phyloP scores from a whole-genome alignment of 495 filamentous ascomycete species.

The Penicillium lividum region DNA sequence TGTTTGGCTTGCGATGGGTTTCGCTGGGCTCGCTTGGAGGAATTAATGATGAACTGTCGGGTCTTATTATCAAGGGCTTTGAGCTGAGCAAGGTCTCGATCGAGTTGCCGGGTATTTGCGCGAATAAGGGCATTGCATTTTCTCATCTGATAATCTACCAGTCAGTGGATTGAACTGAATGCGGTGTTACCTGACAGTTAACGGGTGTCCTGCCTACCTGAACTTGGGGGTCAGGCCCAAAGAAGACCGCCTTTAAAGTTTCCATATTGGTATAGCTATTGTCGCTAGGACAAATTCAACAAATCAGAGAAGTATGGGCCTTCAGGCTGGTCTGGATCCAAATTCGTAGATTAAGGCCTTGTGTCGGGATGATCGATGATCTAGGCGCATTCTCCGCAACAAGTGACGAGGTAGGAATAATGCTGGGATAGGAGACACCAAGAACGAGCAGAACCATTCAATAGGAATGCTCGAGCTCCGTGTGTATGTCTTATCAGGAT shows the following conservation, averaged over 20 bases:
- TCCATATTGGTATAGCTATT: slow-evolving; percentile 64
- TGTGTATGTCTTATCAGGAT: slow-evolving; percentile 19
- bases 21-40: slow-evolving; percentile 74
- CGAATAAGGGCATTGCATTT: slow-evolving; percentile 96
- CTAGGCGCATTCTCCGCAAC: slow-evolving; percentile 13
- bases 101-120: slow-evolving; percentile 87
- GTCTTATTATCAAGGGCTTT: slow-evolving; percentile 79
- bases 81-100: slow-evolving; percentile 82
- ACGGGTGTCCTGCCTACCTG: slow-evolving; percentile 60
- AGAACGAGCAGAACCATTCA: slow-evolving; percentile 4
- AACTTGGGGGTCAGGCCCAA: slow-evolving; percentile 85
- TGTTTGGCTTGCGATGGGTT: slow-evolving; percentile 74
- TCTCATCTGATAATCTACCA: slow-evolving; percentile 62
- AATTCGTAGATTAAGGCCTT: slow-evolving; percentile 3
- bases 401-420: not conserved
- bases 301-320: not conserved
- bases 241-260: slow-evolving; percentile 81
- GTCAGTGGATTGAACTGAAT: slow-evolving; percentile 10
- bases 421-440: not conserved
- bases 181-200: slow-evolving; percentile 2
- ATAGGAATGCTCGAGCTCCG: slow-evolving; percentile 2
- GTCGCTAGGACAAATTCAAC: not conserved
- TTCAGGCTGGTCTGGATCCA: not conserved
- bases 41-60: slow-evolving; percentile 77
- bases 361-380: slow-evolving; percentile 12